These are phyloP conservation scores for Wickerhamomyces sydowiorum DNA, from an alignment of 805 yeast genomes.

Conservation along the genomic window DNA sequence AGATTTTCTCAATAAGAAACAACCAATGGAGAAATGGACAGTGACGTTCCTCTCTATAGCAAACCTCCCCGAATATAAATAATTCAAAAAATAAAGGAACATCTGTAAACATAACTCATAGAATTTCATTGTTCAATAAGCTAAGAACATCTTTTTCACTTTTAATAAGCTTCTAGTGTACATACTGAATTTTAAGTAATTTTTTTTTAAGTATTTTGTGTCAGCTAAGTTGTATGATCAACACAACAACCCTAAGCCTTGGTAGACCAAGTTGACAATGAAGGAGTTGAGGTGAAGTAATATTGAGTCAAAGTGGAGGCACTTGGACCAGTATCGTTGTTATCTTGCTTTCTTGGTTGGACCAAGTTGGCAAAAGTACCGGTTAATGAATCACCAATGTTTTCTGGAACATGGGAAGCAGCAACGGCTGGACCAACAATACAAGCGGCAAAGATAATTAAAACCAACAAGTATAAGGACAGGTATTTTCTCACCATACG, in stretches of 20 bases:
- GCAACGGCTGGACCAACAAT: slow-evolving; percentile 93
- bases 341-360: slow-evolving; percentile 80
- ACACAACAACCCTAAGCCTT: slow-evolving; percentile 30
- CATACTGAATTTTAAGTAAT: neutral
- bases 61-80: neutral
- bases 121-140: too few species aligned
- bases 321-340: slow-evolving; percentile 74
- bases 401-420: slow-evolving; percentile 42
- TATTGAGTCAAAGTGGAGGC: slow-evolving; percentile 27
- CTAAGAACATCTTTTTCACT: too few species aligned
- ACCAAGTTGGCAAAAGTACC: slow-evolving; percentile 60
- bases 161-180: too few species aligned
- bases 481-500: slow-evolving; percentile 96
- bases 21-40: neutral
- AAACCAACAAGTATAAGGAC: slow-evolving; percentile 64
- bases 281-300: slow-evolving; percentile 46
- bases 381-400: slow-evolving; percentile 25
- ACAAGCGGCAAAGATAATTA: slow-evolving; percentile 65
- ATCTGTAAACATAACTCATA: too few species aligned
- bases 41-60: neutral
- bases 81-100: neutral
- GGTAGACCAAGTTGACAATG: slow-evolving; percentile 50
- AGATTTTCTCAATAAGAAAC: neutral
- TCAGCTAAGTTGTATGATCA: slow-evolving; percentile 1
- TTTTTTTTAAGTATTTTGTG: neutral